Conservation (phyloP, 139 green algal genomes). For the Zygnema cylindricum region DNA sequence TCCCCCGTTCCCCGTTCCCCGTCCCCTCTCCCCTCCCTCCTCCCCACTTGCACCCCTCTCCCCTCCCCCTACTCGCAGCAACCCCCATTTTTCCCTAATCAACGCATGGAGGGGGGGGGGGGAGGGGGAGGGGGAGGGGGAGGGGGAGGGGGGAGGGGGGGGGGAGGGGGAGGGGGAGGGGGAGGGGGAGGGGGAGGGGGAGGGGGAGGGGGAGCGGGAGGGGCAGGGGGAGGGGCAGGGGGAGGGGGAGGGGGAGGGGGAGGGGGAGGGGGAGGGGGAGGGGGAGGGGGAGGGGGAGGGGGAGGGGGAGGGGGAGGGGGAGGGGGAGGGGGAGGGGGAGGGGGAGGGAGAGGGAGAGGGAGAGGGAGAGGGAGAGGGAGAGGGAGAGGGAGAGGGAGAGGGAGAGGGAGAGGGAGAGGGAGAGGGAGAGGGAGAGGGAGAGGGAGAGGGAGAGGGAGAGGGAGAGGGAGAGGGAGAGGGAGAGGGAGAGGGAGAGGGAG, state of each 20-base stretch:
- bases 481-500: neutral
- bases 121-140: neutral
- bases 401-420: constrained; percentile 19
- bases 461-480: constrained; percentile 44
- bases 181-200: neutral
- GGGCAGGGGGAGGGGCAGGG: neutral
- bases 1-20: neutral
- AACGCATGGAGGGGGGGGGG: neutral
- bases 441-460: constrained; percentile 49
- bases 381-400: constrained; percentile 14
- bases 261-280: neutral
- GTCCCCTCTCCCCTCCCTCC: neutral
- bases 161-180: neutral
- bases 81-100: neutral
- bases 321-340: neutral
- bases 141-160: neutral
- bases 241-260: neutral
- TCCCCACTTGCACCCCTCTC: neutral
- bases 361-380: constrained; percentile 4
- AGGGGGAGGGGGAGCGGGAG: neutral
- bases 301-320: neutral
- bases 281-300: neutral
- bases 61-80: neutral
- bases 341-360: constrained; percentile 8
- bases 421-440: constrained; percentile 48